phyloP scores from a whole-genome alignment of 2,329 filamentous ascomycete genomes.

The Passalora sequoiae region DNA sequence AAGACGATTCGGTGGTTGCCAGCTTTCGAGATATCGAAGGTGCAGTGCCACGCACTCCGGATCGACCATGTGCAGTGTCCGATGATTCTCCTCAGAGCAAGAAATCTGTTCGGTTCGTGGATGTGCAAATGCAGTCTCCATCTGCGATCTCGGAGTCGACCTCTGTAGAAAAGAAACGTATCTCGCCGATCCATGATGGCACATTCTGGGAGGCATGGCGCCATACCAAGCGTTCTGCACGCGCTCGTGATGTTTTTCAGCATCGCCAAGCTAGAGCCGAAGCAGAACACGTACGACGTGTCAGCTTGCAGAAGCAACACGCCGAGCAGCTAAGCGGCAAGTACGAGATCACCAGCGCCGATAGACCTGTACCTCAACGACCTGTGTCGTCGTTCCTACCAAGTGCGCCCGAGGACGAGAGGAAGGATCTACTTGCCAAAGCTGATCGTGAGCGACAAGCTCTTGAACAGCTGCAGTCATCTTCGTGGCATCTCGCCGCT shows the following conservation, averaged over 20 bases:
- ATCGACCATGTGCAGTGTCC: slow-evolving; percentile 19
- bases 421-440: slow-evolving; percentile 30
- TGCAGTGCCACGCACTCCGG: slow-evolving; percentile 30
- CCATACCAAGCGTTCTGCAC: slow-evolving; percentile 53
- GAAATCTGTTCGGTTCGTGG: slow-evolving; percentile 67
- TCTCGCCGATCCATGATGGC: slow-evolving; percentile 34
- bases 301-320: slow-evolving; percentile 67
- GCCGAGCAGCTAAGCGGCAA: slow-evolving; percentile 78
- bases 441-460: slow-evolving; percentile 75
- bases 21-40: slow-evolving; percentile 29
- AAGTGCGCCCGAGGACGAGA: slow-evolving; percentile 34
- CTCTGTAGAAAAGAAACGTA: slow-evolving; percentile 19
- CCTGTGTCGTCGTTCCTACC: slow-evolving; percentile 44
- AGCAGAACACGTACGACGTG: slow-evolving; percentile 75
- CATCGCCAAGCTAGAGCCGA: slow-evolving; percentile 82
- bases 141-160: slow-evolving; percentile 3
- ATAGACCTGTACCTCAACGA: slow-evolving; percentile 40
- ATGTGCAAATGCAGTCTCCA: slow-evolving; percentile 19
- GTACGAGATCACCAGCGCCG: slow-evolving; percentile 62
- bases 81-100: slow-evolving; percentile 46
- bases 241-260: slow-evolving; percentile 70
- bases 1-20: slow-evolving; percentile 28
- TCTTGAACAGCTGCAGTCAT: slow-evolving; percentile 60
- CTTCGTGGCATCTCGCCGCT: slow-evolving; percentile 60
- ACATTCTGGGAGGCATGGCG: slow-evolving; percentile 77